Conservation (phyloP, 2,329 filamentous ascomycete species). For the Fusarium metavorans region DNA sequence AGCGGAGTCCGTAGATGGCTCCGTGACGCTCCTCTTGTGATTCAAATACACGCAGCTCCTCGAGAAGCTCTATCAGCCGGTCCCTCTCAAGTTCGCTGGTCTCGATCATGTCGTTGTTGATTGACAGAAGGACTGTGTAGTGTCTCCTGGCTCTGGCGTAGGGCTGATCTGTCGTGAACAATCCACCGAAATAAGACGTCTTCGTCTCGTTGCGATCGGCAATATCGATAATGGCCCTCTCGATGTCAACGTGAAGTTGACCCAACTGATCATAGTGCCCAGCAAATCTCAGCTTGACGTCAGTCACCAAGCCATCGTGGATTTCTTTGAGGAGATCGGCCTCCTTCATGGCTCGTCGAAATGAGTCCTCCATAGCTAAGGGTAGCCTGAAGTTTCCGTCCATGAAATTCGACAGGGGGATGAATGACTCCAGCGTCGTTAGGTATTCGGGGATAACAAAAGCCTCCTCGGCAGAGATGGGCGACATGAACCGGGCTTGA, state of each 20-base stretch:
- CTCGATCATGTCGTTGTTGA: not conserved
- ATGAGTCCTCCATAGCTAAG: not conserved
- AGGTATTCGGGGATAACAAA: not conserved
- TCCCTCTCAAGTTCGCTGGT: not conserved
- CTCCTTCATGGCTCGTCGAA: not conserved
- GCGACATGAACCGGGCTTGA: not conserved
- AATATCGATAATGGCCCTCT: not conserved
- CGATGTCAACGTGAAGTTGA: not conserved
- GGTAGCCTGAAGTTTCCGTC: not conserved
- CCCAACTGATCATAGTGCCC: not conserved
- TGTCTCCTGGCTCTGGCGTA: not conserved
- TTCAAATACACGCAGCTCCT: not conserved
- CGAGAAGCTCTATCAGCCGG: accelerated
- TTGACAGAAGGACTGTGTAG: not conserved
- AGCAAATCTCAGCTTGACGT: not conserved
- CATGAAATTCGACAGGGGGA: not conserved
- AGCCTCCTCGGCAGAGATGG: not conserved
- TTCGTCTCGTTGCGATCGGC: not conserved
- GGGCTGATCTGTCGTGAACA: not conserved
- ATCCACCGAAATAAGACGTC: not conserved
- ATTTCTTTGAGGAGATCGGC: not conserved
- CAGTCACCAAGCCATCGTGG: not conserved
- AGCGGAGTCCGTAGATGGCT: not conserved
- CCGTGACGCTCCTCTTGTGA: not conserved
- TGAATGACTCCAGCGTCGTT: not conserved